phyloP scores from a whole-genome alignment of 75 land plant genomes.

The Picea sitchensis region DNA sequence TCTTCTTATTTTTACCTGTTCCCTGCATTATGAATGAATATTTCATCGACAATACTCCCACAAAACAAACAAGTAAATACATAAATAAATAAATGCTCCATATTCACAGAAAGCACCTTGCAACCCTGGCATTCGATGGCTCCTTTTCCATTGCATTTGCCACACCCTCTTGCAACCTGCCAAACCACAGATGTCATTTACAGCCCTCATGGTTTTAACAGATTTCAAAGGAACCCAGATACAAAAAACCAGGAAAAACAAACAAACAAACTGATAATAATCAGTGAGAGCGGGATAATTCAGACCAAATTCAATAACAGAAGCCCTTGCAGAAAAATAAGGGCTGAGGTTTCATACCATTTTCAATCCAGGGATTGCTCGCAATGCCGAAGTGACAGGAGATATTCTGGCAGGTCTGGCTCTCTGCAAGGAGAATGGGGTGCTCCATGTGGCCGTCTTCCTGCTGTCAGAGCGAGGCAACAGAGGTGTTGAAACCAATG shows the following conservation, averaged over 20 bases:
- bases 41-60: no score
- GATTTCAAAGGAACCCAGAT: conserved; percentile 1
- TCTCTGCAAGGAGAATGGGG: neutral
- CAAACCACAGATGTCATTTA: neutral
- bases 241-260: no score
- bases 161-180: conserved; percentile 47
- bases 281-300: no score
- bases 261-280: no score
- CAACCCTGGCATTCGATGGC: conserved; percentile 84
- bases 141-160: conserved; percentile 66
- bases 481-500: conserved; percentile 13
- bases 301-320: neutral
- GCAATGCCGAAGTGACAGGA: conserved; percentile 5
- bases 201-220: neutral
- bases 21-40: conserved; percentile 40
- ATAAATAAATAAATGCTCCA: neutral
- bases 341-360: neutral
- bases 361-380: conserved; percentile 5
- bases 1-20: conserved; percentile 88
- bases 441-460: neutral
- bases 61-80: neutral
- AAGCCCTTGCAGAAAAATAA: neutral
- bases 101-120: conserved; percentile 38
- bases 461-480: neutral
- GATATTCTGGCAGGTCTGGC: conserved; percentile 7